These are phyloP conservation scores for Eremothecium coryli DNA, from an alignment of 1,139 yeast genomes.

Conservation along the genomic window DNA sequence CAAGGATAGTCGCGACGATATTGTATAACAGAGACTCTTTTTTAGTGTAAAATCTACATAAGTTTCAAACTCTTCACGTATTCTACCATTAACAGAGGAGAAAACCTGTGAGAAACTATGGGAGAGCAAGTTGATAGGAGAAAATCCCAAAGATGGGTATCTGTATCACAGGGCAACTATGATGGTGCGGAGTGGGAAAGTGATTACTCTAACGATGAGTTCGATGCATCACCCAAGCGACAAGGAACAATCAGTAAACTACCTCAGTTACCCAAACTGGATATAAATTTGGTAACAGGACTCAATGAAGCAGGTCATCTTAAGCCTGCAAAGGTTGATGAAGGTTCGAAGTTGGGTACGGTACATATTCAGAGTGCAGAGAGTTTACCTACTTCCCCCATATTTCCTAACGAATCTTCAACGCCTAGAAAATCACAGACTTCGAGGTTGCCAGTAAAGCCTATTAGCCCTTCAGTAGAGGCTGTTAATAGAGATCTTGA, in stretches of 20 bases:
- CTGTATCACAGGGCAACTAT: constrained; percentile 44
- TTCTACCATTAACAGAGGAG: too few species aligned
- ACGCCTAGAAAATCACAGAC: constrained; percentile 2
- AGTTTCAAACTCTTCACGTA: too few species aligned
- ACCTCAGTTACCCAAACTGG: constrained; percentile 16
- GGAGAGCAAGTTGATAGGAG: constrained; percentile 41
- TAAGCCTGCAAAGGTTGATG: not conserved
- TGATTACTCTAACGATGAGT: constrained; percentile 12
- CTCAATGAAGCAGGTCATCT: not conserved
- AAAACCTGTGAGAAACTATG: too few species aligned
- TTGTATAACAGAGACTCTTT: too few species aligned
- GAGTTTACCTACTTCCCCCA: not conserved
- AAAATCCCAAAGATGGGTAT: constrained; percentile 57
- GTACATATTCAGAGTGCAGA: not conserved
- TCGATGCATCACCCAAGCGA: constrained; percentile 8
- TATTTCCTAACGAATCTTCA: not conserved
- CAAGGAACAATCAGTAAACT: constrained; percentile 11
- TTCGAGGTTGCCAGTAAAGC: constrained; percentile 1
- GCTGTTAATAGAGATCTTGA: constrained; percentile 26
- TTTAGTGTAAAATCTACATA: too few species aligned
- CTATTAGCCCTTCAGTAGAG: constrained; percentile 5
- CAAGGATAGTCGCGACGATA: too few species aligned
- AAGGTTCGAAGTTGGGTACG: not conserved
- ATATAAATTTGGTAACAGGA: constrained; percentile 1
- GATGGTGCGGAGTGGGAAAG: constrained; percentile 52